These are phyloP conservation scores for Auriscalpium orientale DNA, from an alignment of 768 basidiomycete genomes.

Conservation along the genomic window DNA sequence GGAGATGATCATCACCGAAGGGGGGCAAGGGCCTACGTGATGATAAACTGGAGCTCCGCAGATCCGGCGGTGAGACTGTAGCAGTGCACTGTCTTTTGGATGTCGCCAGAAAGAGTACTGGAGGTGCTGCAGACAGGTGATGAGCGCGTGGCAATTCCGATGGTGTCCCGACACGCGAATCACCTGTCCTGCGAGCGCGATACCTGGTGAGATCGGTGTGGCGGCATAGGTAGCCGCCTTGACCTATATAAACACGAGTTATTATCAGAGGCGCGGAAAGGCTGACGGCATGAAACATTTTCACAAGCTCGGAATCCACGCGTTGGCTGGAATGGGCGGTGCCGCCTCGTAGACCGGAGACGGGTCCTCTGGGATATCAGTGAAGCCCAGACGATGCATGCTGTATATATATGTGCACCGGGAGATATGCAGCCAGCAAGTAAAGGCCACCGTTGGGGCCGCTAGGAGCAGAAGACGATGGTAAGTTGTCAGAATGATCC, in stretches of 20 bases:
- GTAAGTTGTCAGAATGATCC: not conserved
- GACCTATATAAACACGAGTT: not conserved
- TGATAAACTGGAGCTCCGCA: constrained; percentile 6
- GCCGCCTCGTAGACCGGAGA: constrained; percentile 1
- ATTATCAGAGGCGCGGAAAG: not conserved
- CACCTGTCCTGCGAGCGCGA: not conserved
- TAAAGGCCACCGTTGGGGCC: not conserved
- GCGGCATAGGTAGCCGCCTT: constrained; percentile 2
- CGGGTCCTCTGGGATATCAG: not conserved
- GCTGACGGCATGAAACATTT: not conserved
- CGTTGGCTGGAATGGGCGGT: not conserved
- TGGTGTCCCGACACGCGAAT: not conserved
- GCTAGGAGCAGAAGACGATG: not conserved
- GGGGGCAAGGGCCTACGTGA: constrained; percentile 8
- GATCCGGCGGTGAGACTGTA: constrained; percentile 2
- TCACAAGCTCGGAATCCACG: constrained; percentile 1
- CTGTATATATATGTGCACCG: not conserved
- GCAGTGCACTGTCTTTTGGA: constrained; percentile 5
- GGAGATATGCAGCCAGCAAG: no score
- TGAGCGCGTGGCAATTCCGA: not conserved
- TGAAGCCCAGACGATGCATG: not conserved
- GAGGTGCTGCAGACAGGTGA: not conserved
- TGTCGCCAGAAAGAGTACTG: not conserved
- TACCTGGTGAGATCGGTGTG: not conserved
- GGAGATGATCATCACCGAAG: not conserved